Conservation (phyloP, 768 basidiomycete genomes). For the Suillus ampliporus region DNA sequence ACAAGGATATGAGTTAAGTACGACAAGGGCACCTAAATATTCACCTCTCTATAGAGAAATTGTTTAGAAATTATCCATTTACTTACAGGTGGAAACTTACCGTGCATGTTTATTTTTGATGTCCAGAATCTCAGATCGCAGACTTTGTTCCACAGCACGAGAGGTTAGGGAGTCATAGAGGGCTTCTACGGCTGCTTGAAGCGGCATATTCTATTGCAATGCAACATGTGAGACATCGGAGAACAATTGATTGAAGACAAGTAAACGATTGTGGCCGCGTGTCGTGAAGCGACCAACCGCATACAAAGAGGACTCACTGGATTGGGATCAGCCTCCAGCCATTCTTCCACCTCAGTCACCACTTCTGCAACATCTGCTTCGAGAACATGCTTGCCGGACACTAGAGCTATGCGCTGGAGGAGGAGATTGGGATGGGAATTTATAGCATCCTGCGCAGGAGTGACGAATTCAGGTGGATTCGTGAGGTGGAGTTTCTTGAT, state of each 20-base stretch:
- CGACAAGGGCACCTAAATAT: too few relatives aligned
- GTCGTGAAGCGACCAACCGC: neutral
- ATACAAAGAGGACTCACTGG: constrained; percentile 28
- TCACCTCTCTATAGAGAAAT: too few relatives aligned
- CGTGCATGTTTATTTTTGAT: too few relatives aligned
- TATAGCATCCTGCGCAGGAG: constrained; percentile 46
- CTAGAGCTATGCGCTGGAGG: constrained; percentile 40
- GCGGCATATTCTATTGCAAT: constrained; percentile 37
- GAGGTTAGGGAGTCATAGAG: constrained; percentile 44
- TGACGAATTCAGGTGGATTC: constrained; percentile 42
- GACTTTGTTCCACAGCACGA: constrained; percentile 40
- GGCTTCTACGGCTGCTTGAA: constrained; percentile 38
- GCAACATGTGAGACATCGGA: constrained; percentile 25
- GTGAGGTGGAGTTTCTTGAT: constrained; percentile 71
- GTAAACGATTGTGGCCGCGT: too few relatives aligned
- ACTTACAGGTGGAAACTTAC: too few relatives aligned
- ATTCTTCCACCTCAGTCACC: constrained; percentile 53
- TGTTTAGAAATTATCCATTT: too few relatives aligned
- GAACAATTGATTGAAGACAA: neutral
- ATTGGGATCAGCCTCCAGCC: constrained; percentile 53
- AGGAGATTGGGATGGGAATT: constrained; percentile 43
- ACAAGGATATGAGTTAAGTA: too few relatives aligned
- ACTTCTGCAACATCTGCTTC: constrained; percentile 44
- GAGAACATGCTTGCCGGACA: constrained; percentile 38
- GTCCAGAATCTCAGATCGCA: too few relatives aligned